Evolutionary conservation across 306 rosid species (phyloP).

Genomic region (Lablab purpureus): DNA sequence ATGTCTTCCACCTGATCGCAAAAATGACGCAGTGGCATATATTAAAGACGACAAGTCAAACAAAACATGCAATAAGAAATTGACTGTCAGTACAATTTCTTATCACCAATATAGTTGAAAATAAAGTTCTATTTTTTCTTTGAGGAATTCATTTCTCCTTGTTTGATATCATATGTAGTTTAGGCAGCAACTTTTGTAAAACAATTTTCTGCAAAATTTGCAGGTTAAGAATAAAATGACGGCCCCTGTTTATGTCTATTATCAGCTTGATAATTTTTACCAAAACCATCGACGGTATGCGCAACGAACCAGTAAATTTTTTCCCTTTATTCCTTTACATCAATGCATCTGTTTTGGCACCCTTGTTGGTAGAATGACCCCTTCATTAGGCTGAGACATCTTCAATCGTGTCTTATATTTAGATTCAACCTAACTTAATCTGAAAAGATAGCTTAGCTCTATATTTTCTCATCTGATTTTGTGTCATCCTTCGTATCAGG

Average conservation of each 20-base stretch:
- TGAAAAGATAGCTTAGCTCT: background rate
- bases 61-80: slow-evolving; percentile 69
- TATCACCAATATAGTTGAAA: slow-evolving; percentile 4
- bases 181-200: slow-evolving; percentile 1
- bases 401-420: background rate
- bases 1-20: slow-evolving; percentile 65
- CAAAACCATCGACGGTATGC: slow-evolving; percentile 92
- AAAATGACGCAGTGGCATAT: slow-evolving; percentile 44
- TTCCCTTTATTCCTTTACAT: slow-evolving; percentile 1
- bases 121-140: background rate
- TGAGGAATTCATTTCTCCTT: background rate
- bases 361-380: background rate
- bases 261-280: slow-evolving; percentile 78
- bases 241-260: slow-evolving; percentile 78
- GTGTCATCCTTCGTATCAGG: background rate
- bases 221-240: slow-evolving; percentile 81
- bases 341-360: slow-evolving; percentile 7
- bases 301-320: slow-evolving; percentile 1
- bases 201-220: slow-evolving; percentile 45
- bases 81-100: slow-evolving; percentile 63
- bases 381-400: background rate
- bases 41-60: slow-evolving; percentile 57
- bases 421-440: background rate
- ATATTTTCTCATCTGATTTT: background rate
- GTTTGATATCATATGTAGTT: slow-evolving; percentile 1